phyloP scores from a whole-genome alignment of 2,329 filamentous ascomycete species.

The Epichloe festucae region DNA sequence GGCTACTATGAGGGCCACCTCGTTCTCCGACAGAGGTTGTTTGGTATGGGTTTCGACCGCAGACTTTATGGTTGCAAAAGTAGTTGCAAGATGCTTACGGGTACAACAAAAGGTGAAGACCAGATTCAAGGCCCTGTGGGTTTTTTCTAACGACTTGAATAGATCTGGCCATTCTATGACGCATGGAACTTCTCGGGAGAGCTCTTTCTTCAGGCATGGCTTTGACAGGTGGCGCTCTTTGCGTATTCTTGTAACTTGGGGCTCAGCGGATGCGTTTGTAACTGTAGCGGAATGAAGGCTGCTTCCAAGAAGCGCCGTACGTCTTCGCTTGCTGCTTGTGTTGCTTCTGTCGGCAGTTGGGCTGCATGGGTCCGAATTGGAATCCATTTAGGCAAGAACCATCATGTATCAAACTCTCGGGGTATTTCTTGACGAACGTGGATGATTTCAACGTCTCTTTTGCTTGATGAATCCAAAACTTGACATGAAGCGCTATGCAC shows the following conservation, averaged over 20 bases:
- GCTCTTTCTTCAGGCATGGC: background rate
- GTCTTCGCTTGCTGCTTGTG: conserved; percentile 1
- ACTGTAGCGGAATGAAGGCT: background rate
- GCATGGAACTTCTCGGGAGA: background rate
- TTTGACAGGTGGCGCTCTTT: background rate
- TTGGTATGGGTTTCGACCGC: conserved; percentile 77
- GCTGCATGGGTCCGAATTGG: background rate
- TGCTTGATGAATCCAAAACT: background rate
- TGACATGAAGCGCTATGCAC: too few relatives aligned
- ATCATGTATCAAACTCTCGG: background rate
- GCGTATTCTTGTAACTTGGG: background rate
- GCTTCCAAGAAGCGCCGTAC: background rate
- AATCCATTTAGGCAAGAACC: background rate
- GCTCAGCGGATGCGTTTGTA: background rate
- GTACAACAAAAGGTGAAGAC: conserved; percentile 94
- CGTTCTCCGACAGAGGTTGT: conserved; percentile 54
- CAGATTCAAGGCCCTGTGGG: conserved; percentile 75
- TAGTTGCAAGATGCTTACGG: conserved; percentile 82
- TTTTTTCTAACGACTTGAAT: conserved; percentile 61
- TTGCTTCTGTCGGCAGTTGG: background rate
- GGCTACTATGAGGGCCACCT: conserved; percentile 71
- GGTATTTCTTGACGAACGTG: too few relatives aligned
- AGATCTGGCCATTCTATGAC: conserved; percentile 55
- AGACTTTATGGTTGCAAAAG: conserved; percentile 74
- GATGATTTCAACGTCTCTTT: background rate